Base-by-base conservation (phyloP, 345 rosid species). In the Melastoma malabathricum region DNA sequence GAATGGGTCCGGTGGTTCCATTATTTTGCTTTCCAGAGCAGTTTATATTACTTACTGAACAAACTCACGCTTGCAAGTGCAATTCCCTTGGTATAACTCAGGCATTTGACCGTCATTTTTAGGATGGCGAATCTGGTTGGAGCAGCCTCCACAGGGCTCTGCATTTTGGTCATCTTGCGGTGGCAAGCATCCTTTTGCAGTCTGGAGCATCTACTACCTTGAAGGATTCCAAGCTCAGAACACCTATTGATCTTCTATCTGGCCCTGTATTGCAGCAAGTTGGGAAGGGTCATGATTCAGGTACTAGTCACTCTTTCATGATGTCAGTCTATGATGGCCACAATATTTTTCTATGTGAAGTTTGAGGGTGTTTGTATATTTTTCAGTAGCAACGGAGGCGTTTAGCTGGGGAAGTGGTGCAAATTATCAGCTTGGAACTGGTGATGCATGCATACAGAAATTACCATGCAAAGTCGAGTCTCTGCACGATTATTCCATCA, bases 71-170 rank as follows among this genome's bases (percentile, higher is more conserved):
- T 29, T 51, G 27, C 7, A 19, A 27, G 22, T 1, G 9, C 25
- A 27, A 15, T 27, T 13, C 38, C 38, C 38, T 29, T 29, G 38
- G 9, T 5, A 1, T 29, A 10, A 10, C 38, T 29, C 38, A 29
- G 5, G 9, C 9, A 4, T 29, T 29, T 29, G 38, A 29, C 9
- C 8, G 38, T 29, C 6, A 29, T 44, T 25, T 54, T 15, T 75
- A 87, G 98, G 98, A 92, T 74, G 98, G 98, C 67, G 98, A 92
- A 72, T 92, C 98, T 34, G 98, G 96, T 51, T 92, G 98, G 93
- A 87, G 88, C 70, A 79, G 95, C 67, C 95, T 92, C 60, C 98
- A 87, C 58, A 68, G 96, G 75, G 96, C 98, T 60, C 76, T 87
- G 62, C 93, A 92, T 66, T 92, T 92, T 67, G 96, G 96, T 56